phyloP scores from a whole-genome alignment of 257 asterid species.

The Nicotiana sylvestris region DNA sequence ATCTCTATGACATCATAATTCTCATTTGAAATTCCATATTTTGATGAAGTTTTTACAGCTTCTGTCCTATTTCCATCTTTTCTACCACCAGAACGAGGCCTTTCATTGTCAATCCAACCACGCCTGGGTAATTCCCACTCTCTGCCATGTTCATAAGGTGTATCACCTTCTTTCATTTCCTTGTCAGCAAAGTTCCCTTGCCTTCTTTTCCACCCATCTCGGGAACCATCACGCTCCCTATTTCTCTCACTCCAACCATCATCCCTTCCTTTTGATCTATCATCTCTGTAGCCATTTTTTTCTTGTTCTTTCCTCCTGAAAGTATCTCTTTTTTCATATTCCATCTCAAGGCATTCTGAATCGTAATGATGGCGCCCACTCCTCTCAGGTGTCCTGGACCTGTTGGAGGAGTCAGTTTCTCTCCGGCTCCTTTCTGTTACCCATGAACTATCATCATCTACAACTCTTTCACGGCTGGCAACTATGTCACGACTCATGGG shows the following conservation, averaged over 20 bases:
- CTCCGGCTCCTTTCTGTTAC: slow-evolving; percentile 55
- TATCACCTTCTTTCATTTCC: slow-evolving; percentile 60
- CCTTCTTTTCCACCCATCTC: slow-evolving; percentile 80
- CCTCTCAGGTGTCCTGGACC: slow-evolving; percentile 66
- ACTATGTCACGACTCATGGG: slow-evolving; percentile 32
- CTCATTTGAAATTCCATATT: slow-evolving; percentile 90
- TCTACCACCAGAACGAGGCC: slow-evolving; percentile 67
- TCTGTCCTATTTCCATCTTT: slow-evolving; percentile 95
- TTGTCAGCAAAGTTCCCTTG: slow-evolving; percentile 47
- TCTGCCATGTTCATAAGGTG: slow-evolving; percentile 61
- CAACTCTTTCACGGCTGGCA: slow-evolving; percentile 43
- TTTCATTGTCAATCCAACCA: slow-evolving; percentile 69
- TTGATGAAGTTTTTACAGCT: slow-evolving; percentile 90
- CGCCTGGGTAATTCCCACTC: slow-evolving; percentile 90
- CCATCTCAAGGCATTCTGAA: slow-evolving; percentile 50
- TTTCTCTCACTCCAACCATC: slow-evolving; percentile 72
- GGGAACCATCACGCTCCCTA: slow-evolving; percentile 58
- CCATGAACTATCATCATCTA: slow-evolving; percentile 52
- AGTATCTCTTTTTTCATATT: slow-evolving; percentile 48
- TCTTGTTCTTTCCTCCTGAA: slow-evolving; percentile 72
- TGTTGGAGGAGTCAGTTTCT: slow-evolving; percentile 45
- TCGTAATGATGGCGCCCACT: slow-evolving; percentile 53
- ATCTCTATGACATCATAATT: slow-evolving; percentile 98
- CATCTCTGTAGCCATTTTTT: slow-evolving; percentile 67
- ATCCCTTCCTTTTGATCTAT: slow-evolving; percentile 74